Conservation (phyloP, 2,329 filamentous ascomycete genomes). For the Paracorniculantispora psalliotae region DNA sequence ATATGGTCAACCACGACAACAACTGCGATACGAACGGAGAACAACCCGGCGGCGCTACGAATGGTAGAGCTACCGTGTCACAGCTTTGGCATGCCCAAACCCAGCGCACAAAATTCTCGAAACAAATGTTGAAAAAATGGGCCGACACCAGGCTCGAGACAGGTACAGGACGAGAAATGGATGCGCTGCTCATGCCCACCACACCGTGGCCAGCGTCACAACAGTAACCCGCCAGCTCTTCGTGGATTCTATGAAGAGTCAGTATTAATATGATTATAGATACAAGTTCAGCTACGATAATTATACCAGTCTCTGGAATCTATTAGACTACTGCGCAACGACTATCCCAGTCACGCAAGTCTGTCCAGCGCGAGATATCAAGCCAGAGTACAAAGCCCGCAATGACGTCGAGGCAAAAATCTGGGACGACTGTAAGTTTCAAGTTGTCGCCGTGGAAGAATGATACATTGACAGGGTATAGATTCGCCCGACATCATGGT, state of each 20-base stretch:
- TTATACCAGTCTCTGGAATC: conserved; percentile 2
- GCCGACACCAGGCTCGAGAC: neutral
- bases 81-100: neutral
- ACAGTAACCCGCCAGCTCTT: neutral
- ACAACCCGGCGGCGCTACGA: too few relatives aligned
- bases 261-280: neutral
- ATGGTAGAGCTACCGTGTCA: neutral
- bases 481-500: neutral
- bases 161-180: neutral
- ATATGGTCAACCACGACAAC: neutral
- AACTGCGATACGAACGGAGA: neutral
- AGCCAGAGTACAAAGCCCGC: neutral
- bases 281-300: conserved; percentile 2
- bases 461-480: neutral
- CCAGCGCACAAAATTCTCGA: neutral
- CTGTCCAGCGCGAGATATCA: neutral
- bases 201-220: neutral
- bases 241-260: neutral
- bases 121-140: neutral
- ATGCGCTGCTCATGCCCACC: neutral
- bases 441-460: too few relatives aligned
- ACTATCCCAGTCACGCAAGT: neutral
- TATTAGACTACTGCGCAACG: conserved; percentile 1
- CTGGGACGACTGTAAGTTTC: neutral
- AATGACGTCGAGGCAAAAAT: neutral